Evolutionary conservation across 345 rosid species (phyloP).

Genomic region (Eucalyptus decipiens): DNA sequence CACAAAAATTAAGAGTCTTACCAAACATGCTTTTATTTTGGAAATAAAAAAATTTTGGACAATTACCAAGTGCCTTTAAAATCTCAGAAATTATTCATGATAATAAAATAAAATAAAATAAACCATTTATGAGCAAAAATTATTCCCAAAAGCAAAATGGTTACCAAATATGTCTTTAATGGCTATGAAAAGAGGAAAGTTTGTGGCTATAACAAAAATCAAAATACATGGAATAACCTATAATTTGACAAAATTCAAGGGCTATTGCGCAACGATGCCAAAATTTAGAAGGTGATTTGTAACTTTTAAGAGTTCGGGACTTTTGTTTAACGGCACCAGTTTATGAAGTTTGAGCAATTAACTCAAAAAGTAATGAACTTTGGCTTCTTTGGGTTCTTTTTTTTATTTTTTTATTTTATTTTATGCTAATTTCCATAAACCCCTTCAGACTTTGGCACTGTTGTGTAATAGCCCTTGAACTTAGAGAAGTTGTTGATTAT

Average conservation of each 20-base stretch:
- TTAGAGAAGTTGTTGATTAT: background rate
- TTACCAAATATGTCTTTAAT: accelerated
- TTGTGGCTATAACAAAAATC: background rate
- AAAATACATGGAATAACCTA: background rate
- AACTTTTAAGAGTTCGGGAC: background rate
- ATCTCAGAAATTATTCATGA: accelerated
- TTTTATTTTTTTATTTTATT: no score
- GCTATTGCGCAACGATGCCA: background rate
- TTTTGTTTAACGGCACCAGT: background rate
- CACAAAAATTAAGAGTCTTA: no score
- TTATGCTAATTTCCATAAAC: background rate
- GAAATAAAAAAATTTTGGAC: accelerated
- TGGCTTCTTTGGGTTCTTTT: background rate
- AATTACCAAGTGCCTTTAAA: no score
- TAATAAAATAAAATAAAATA: no score
- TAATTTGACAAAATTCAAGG: background rate
- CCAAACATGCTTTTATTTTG: accelerated
- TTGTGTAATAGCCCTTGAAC: background rate
- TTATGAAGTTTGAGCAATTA: background rate
- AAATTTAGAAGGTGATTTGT: background rate
- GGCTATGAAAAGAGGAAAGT: no score
- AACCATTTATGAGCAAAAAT: accelerated
- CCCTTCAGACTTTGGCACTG: background rate
- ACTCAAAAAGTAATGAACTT: background rate
- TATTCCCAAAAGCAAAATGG: accelerated